Evolutionary conservation across 2,329 filamentous ascomycete genomes (phyloP).

Genomic region (Alternaria dauci): DNA sequence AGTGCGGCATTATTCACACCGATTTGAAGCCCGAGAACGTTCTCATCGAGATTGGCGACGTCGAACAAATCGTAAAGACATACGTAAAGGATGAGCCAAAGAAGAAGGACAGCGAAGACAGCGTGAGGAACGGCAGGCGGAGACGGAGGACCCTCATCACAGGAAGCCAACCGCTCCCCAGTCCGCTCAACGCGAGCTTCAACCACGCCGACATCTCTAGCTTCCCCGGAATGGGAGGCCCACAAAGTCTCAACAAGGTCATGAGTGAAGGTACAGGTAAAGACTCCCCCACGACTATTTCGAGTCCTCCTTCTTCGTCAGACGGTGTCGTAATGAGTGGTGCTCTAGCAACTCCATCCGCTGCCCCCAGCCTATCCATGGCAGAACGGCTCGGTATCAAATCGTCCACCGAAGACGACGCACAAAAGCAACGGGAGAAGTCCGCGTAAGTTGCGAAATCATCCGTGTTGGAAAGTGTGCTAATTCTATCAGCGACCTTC

Average conservation of each 20-base stretch:
- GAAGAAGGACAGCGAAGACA: slow-evolving; percentile 78
- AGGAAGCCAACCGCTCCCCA: slow-evolving; percentile 93
- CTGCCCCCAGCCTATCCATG: slow-evolving; percentile 63
- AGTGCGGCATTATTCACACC: slow-evolving; percentile 99
- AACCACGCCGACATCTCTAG: slow-evolving; percentile 75
- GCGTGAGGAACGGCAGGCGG: slow-evolving; percentile 89
- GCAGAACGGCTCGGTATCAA: slow-evolving; percentile 65
- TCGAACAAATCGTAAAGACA: slow-evolving; percentile 97
- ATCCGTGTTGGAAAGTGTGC: not conserved
- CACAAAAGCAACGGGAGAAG: slow-evolving; percentile 86
- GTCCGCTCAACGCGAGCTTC: slow-evolving; percentile 91
- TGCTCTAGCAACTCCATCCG: slow-evolving; percentile 60
- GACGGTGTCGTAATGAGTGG: slow-evolving; percentile 63
- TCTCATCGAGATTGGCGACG: slow-evolving; percentile 97
- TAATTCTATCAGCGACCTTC: slow-evolving; percentile 71
- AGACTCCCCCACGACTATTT: slow-evolving; percentile 53
- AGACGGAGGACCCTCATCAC: slow-evolving; percentile 93
- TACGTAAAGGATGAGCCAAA: slow-evolving; percentile 82
- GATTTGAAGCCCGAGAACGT: slow-evolving; percentile 98
- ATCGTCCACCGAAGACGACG: slow-evolving; percentile 58
- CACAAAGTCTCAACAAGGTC: slow-evolving; percentile 83
- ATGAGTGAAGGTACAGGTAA: slow-evolving; percentile 75
- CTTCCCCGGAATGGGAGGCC: slow-evolving; percentile 59
- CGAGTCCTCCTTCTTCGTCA: slow-evolving; percentile 51
- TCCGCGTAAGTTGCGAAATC: slow-evolving; percentile 74